Percentiles rank a stretch among this genome's conserved stretches.
Evolutionary conservation across 495 filamentous ascomycete genomes (phyloP).

Genomic region (Lasiosphaeria miniovina): DNA sequence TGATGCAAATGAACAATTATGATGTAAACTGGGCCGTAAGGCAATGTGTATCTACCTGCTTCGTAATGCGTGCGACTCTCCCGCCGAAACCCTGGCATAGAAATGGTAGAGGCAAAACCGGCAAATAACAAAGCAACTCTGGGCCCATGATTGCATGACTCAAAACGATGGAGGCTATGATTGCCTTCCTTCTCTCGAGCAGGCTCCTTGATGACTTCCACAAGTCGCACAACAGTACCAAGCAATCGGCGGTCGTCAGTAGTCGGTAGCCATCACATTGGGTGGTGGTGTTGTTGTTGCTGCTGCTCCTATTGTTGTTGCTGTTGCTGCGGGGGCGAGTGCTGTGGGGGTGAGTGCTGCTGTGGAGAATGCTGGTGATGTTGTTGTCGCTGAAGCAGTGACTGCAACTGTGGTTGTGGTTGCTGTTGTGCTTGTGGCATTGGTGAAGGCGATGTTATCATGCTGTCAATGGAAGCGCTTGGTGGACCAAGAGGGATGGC

Average conservation of each 20-base stretch:
- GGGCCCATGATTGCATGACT: neutral
- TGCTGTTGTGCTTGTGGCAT: neutral
- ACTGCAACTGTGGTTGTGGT: neutral
- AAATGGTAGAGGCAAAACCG: neutral
- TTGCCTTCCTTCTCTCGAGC: neutral
- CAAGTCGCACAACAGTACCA: neutral
- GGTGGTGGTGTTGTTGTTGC: neutral
- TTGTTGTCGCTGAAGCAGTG: conserved; percentile 1
- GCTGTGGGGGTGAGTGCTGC: neutral
- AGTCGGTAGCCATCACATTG: neutral
- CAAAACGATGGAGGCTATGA: neutral
- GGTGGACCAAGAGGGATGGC: neutral
- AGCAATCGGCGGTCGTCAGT: neutral
- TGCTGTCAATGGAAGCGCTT: conserved; percentile 1
- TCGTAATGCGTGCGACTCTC: neutral
- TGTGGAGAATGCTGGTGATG: neutral
- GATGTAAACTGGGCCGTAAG: conserved; percentile 3
- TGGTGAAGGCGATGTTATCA: neutral
- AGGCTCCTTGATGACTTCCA: neutral
- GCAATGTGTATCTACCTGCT: neutral
- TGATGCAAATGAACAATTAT: neutral
- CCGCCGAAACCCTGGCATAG: neutral
- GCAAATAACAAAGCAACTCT: neutral
- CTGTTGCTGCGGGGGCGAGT: neutral
- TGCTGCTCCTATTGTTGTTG: neutral